Evolutionary conservation across 805 yeast genomes (phyloP).

Genomic region (Myxozyma melibiosi): DNA sequence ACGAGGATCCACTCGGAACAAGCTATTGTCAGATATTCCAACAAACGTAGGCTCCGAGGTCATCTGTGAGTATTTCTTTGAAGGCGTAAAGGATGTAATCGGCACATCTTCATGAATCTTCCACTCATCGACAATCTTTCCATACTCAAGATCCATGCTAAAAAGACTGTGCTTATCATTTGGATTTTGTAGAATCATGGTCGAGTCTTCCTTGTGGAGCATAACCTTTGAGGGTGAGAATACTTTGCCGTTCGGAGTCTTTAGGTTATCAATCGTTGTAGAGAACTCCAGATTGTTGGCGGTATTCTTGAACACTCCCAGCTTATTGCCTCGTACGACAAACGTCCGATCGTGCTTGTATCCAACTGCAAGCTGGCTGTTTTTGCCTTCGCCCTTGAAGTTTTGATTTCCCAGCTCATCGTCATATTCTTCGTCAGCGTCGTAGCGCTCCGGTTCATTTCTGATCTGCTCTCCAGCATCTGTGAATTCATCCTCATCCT

Average conservation of each 20-base stretch:
- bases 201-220: constrained; percentile 74
- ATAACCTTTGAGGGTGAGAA: constrained; percentile 65
- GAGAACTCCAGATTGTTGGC: constrained; percentile 56
- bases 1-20: constrained; percentile 84
- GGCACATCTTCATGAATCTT: constrained; percentile 51
- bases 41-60: constrained; percentile 72
- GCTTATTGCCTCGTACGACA: constrained; percentile 74
- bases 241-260: constrained; percentile 52
- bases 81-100: constrained; percentile 65
- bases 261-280: constrained; percentile 66
- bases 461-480: constrained; percentile 25
- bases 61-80: constrained; percentile 71
- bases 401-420: constrained; percentile 47
- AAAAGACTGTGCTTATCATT: constrained; percentile 52
- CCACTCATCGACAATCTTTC: constrained; percentile 89
- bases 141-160: constrained; percentile 77
- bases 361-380: constrained; percentile 72
- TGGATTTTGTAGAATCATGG: constrained; percentile 65
- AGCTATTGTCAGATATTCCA: constrained; percentile 65
- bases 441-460: constrained; percentile 22
- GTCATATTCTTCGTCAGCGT: constrained; percentile 41
- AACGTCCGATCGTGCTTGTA: constrained; percentile 69
- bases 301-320: constrained; percentile 76
- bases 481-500: constrained; percentile 39
- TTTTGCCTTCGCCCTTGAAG: constrained; percentile 47